These are phyloP conservation scores for Diatrype stigma DNA, from an alignment of 2,329 filamentous ascomycete genomes.

Conservation along the genomic window DNA sequence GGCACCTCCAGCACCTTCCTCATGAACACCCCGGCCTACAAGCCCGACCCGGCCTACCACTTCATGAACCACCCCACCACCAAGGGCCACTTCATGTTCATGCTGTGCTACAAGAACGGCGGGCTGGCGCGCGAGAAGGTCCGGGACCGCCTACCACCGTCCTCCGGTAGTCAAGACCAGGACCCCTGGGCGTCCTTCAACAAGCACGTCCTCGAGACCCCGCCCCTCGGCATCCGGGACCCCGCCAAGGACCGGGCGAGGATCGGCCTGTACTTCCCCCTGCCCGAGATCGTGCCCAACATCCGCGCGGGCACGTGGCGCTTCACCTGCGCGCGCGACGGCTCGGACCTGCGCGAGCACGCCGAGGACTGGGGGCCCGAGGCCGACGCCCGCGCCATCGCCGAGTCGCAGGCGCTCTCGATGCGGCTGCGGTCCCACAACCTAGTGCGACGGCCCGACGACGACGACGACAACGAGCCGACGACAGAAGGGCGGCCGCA, in stretches of 20 bases:
- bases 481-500: constrained; percentile 7
- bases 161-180: constrained; percentile 41
- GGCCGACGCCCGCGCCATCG: constrained; percentile 78
- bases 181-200: constrained; percentile 81
- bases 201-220: constrained; percentile 60
- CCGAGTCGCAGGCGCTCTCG: constrained; percentile 92
- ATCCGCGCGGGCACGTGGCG: constrained; percentile 82
- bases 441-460: constrained; percentile 57
- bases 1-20: constrained; percentile 96
- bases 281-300: constrained; percentile 94
- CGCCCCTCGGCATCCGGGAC: constrained; percentile 61
- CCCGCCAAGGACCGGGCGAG: constrained; percentile 57
- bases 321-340: constrained; percentile 59
- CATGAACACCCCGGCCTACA: constrained; percentile 92
- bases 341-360: constrained; percentile 42
- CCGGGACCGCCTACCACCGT: constrained; percentile 69
- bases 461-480: neutral
- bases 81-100: constrained; percentile 94
- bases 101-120: constrained; percentile 99
- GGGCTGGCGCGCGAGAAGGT: constrained; percentile 87
- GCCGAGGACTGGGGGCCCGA: constrained; percentile 50
- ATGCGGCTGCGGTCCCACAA: constrained; percentile 79
- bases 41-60: constrained; percentile 85
- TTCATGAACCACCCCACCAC: constrained; percentile 98
- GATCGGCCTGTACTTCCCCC: constrained; percentile 89